Evolutionary conservation across 352 stramenopile species (phyloP), one percentile per base, ranked within the genome.

Genomic region (Globisporangium paroecandrum): DNA sequence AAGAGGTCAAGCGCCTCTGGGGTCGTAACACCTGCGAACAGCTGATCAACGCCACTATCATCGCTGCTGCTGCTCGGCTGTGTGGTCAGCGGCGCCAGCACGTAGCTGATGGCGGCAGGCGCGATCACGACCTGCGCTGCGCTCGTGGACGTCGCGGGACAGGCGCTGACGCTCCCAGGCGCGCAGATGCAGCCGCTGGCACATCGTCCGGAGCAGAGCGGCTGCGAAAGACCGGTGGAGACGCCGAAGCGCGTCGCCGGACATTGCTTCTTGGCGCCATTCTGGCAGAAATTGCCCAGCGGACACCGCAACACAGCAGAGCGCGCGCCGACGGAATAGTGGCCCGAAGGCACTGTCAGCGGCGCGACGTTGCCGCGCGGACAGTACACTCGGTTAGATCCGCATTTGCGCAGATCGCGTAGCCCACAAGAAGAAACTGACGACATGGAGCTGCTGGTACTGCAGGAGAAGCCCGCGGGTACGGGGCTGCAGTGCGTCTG

Each of bases 201-300:
- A 27, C 82, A 90, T 10, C 71, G 68, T 15, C 73, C 79, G 41
- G 79, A 85, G 67, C 81, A 89, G 36, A 82, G 65, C 3, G 79
- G 71, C 1, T 63, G 75, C 27, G 69, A 57, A 2, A 87, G 67
- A 15, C 79, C 82, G 8, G 59, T 61, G 58, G 78, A 55, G 2
- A 76, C 65, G 3, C 82, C 79, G 38, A 79, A 88, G 29, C 79
- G 67, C 25, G 78, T 87, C 2, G 82, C 68, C 8, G 82, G 78
- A 46, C 82, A 90, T 51, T 59, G 64, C 64, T 77, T 75, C 6
- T 63, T 64, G 4, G 60, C 67, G 8, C 82, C 82, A 46, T 69
- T 74, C 24, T 77, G 74, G 54, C 82, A 90, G 55, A 85, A 90
- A 47, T 71, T 76, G 25, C 81, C 81, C 53, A 71, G 70, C n/a